Evolutionary conservation across 345 rosid species (phyloP), one percentile per base, ranked within the genome.

Genomic region (Gossypium anomalum): DNA sequence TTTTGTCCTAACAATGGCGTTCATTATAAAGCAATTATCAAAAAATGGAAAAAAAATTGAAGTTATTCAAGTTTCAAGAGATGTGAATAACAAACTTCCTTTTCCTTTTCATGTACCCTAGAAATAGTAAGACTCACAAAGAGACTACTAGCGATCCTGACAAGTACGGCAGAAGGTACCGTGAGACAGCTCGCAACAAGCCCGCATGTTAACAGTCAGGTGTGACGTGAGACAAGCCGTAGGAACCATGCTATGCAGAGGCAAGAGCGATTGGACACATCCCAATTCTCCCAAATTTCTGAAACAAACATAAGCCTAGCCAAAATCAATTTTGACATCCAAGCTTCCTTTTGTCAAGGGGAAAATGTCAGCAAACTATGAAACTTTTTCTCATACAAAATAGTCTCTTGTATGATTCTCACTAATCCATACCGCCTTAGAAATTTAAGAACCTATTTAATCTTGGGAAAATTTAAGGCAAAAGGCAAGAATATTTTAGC

Each of bases 151-250:
- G 94, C 99, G 94, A 90, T 92, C 98, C 85, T 80, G 98, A 95
- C 96, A 91, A 91, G 98, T 82, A 76, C 93, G 88, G 82, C 80
- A 57, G 92, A 91, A 91, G 97, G 92, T 95, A 95, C 99, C 99
- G 64, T 95, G 90, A 90, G 92, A 84, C 90, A 95, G 90, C 84
- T 93, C 93, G 79, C 97, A 87, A 78, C 88, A 95, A 74, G 90
- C 98, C 81, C 98, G 93, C 58, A 78, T 77, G 12, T 88, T 89
- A 76, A 87, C 82, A 67, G 87, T 86, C 71, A 92, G 86, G 80
- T 82, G 96, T 1, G 98, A 87, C 0, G 96, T 87, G 68, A 90
- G 86, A 78, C 86, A 65, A 10, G 83, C 83, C 14, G 85, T 75
- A 51, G 88, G 71, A 25, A 76, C 85, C 12, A 79, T 76, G 65